Evolutionary conservation across 441 rosid species (phyloP).

Genomic region (Rhodomyrtus psidioides): DNA sequence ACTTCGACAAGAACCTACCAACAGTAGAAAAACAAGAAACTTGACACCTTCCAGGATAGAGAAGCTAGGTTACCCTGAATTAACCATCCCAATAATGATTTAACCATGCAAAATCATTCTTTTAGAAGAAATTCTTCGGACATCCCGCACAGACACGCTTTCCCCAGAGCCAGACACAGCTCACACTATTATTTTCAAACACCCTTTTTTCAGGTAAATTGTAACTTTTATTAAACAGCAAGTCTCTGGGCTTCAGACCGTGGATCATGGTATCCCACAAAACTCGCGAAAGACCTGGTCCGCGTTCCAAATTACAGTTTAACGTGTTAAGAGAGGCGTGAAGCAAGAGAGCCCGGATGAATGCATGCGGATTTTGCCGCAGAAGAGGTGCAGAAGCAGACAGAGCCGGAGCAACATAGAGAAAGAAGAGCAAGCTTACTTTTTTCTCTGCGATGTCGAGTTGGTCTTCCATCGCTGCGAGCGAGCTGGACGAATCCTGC

Average conservation of each 20-base stretch:
- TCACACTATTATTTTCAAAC: background rate
- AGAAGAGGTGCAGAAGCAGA: background rate
- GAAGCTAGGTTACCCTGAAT: background rate
- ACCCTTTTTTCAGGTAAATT: background rate
- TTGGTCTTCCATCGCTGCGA: background rate
- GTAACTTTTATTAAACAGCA: background rate
- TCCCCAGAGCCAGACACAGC: background rate
- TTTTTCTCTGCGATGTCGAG: background rate
- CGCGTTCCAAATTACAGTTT: background rate
- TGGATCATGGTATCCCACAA: background rate
- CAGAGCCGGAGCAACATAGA: background rate
- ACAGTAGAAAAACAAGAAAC: background rate
- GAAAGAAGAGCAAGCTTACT: background rate
- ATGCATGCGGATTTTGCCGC: background rate
- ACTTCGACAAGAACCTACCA: constrained; percentile 58
- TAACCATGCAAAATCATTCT: background rate
- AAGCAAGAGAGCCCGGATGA: background rate
- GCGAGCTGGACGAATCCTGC: background rate
- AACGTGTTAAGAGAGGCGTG: background rate
- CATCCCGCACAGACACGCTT: background rate
- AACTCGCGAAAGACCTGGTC: background rate
- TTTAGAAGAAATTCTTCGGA: background rate
- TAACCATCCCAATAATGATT: background rate
- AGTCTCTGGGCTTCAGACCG: background rate
- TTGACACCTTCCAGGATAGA: background rate